phyloP scores from a whole-genome alignment of 2,329 filamentous ascomycete species.

The Macrophomina pseudophaseolina region DNA sequence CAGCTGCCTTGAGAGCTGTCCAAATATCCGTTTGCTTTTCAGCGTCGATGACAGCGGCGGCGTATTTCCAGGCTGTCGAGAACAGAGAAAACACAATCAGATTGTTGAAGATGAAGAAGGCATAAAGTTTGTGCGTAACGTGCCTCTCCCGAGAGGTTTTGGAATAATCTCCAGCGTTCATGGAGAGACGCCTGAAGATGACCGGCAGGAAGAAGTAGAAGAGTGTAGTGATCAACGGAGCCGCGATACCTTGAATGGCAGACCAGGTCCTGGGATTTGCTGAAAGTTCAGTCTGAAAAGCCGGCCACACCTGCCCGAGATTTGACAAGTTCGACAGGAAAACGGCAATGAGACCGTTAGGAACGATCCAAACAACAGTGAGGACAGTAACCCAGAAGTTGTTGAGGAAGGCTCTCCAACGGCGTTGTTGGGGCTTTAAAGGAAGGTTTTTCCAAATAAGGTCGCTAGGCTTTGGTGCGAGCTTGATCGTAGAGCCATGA shows the following conservation, averaged over 20 bases:
- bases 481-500: constrained; percentile 73
- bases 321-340: constrained; percentile 88
- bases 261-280: constrained; percentile 74
- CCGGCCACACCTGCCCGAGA: constrained; percentile 77
- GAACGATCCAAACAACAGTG: constrained; percentile 84
- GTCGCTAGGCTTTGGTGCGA: constrained; percentile 87
- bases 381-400: constrained; percentile 82
- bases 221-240: constrained; percentile 84
- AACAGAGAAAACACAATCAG: constrained; percentile 93
- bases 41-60: constrained; percentile 66
- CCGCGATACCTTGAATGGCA: constrained; percentile 87
- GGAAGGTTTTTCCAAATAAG: constrained; percentile 96
- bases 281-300: constrained; percentile 70
- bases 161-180: constrained; percentile 83
- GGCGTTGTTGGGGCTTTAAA: constrained; percentile 69
- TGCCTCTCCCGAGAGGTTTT: constrained; percentile 93
- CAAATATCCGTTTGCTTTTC: constrained; percentile 58
- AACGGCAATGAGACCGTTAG: constrained; percentile 92
- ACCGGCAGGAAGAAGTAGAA: constrained; percentile 88
- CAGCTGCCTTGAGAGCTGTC: constrained; percentile 70
- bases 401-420: constrained; percentile 77
- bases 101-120: constrained; percentile 98
- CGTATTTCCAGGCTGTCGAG: constrained; percentile 77
- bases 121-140: constrained; percentile 77
- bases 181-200: constrained; percentile 86